These are phyloP conservation scores for Malassezia vespertilionis DNA, from an alignment of 1,284 basidiomycete genomes.

Conservation along the genomic window DNA sequence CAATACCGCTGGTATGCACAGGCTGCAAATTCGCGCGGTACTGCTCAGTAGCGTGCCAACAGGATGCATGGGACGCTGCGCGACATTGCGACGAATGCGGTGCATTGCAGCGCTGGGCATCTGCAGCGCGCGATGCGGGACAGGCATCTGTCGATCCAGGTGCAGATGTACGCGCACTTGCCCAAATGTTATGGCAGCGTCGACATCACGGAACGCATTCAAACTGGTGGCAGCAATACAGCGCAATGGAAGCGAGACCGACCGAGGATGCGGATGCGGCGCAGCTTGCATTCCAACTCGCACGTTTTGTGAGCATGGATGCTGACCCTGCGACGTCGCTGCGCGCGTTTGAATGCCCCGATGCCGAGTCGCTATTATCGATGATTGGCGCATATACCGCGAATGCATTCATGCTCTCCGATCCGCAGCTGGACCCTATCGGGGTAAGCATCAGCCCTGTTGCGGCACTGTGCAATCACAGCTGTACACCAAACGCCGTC, in stretches of 20 bases:
- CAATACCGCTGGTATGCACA: constrained; percentile 8
- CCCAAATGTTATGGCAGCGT: constrained; percentile 14
- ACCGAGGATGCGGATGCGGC: constrained; percentile 1
- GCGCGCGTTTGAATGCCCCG: constrained; percentile 57
- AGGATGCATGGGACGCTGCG: constrained; percentile 4
- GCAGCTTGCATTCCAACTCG: constrained; percentile 57
- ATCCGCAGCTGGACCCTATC: constrained; percentile 54
- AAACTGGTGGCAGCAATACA: constrained; percentile 4
- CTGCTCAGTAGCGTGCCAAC: constrained; percentile 14
- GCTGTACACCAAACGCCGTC: constrained; percentile 77
- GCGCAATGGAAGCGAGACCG: too few species aligned
- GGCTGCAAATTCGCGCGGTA: constrained; percentile 15
- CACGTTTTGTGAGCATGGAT: constrained; percentile 45
- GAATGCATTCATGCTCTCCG: constrained; percentile 73
- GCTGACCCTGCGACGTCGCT: too few species aligned
- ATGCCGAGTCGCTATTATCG: constrained; percentile 58
- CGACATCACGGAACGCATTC: background rate
- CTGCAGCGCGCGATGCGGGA: background rate
- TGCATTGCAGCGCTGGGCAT: constrained; percentile 10
- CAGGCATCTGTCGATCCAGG: constrained; percentile 3
- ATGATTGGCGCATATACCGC: constrained; percentile 64
- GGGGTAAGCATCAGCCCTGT: constrained; percentile 69
- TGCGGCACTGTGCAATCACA: constrained; percentile 76
- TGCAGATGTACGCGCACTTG: constrained; percentile 10
- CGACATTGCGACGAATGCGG: constrained; percentile 15